These are phyloP conservation scores for Dipteronia sinensis DNA, from an alignment of 345 rosid species.

Conservation along the genomic window DNA sequence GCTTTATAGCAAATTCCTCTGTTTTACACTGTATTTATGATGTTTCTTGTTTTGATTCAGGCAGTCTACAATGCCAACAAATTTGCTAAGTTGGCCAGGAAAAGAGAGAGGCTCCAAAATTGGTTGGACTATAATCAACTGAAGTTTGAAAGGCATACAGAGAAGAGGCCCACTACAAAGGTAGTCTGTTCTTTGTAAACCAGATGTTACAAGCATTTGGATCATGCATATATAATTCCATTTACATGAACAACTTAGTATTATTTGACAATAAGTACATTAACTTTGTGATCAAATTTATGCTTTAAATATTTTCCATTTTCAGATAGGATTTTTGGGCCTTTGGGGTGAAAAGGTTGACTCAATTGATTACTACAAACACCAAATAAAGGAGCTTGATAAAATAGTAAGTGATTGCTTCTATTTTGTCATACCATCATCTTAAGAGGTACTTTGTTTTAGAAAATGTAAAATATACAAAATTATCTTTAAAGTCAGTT, in stretches of 20 bases:
- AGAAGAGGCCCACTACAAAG: conserved; percentile 76
- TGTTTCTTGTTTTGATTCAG: conserved; percentile 39
- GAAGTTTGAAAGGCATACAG: conserved; percentile 77
- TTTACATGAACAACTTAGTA: background rate
- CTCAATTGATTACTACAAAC: conserved; percentile 77
- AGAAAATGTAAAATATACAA: background rate
- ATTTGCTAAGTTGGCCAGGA: conserved; percentile 67
- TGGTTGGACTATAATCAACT: conserved; percentile 91
- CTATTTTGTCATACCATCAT: background rate
- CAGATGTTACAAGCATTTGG: background rate
- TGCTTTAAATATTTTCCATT: conserved; percentile 15
- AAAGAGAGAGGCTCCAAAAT: conserved; percentile 75
- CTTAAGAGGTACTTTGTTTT: background rate
- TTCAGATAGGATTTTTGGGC: conserved; percentile 87
- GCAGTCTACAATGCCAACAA: conserved; percentile 84
- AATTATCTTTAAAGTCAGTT: background rate
- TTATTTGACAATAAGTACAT: background rate
- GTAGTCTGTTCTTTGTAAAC: conserved; percentile 36
- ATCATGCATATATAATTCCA: background rate
- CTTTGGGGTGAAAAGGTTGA: conserved; percentile 81
- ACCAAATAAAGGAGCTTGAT: conserved; percentile 57
- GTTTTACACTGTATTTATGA: conserved; percentile 6
- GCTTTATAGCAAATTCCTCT: background rate
- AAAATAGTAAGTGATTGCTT: conserved; percentile 48
- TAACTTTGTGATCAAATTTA: background rate